A percentile compares a stretch with the other conserved stretches of the same genome.
These are phyloP conservation scores for Beauveria australis DNA, from an alignment of 2,329 filamentous ascomycete species.

Conservation along the genomic window DNA sequence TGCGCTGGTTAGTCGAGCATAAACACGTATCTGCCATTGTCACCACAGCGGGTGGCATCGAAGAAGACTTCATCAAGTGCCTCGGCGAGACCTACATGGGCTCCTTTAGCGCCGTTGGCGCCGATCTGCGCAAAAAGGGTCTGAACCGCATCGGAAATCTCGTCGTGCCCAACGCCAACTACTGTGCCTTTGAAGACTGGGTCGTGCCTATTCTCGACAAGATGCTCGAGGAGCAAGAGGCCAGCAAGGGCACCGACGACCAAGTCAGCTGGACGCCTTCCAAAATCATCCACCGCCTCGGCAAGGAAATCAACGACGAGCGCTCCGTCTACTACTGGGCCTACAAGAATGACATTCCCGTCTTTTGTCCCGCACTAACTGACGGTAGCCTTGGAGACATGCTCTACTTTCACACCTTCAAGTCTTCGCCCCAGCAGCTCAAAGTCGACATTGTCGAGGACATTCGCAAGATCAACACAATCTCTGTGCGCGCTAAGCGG, in stretches of 20 bases:
- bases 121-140: constrained; percentile 71
- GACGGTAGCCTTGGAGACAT: constrained; percentile 95
- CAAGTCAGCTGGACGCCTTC: constrained; percentile 87
- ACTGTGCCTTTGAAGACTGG: constrained; percentile 98
- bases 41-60: constrained; percentile 88
- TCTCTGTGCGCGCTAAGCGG: constrained; percentile 77
- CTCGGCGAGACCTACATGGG: constrained; percentile 89
- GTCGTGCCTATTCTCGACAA: constrained; percentile 87
- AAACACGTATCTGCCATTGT: constrained; percentile 88
- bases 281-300: constrained; percentile 81
- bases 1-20: constrained; percentile 90
- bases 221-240: constrained; percentile 91
- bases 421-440: constrained; percentile 71
- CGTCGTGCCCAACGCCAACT: constrained; percentile 88
- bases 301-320: constrained; percentile 90
- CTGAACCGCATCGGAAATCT: constrained; percentile 96
- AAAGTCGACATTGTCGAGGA: constrained; percentile 89
- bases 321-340: constrained; percentile 95
- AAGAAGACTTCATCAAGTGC: constrained; percentile 98
- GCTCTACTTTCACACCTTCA: constrained; percentile 98
- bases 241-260: constrained; percentile 58
- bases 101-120: constrained; percentile 70
- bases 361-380: constrained; percentile 93
- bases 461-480: constrained; percentile 85
- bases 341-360: constrained; percentile 90